Conservation (phyloP, 495 filamentous ascomycete species). For the Penicillium soppii region DNA sequence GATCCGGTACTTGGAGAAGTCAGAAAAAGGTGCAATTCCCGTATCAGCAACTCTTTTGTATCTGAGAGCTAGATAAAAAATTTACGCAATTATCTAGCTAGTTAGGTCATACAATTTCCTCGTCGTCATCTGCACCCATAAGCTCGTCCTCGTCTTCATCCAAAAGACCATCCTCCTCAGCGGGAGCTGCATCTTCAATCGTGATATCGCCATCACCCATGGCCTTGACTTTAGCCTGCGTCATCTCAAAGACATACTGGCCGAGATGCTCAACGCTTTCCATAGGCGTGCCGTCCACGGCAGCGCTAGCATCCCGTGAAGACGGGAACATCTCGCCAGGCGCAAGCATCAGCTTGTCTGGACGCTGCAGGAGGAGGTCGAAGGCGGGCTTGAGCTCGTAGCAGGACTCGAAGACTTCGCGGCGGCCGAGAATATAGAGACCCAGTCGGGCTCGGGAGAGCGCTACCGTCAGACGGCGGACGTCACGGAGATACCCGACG, state of each 20-base stretch:
- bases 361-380: constrained; percentile 64
- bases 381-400: constrained; percentile 88
- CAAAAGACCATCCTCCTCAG: constrained; percentile 43
- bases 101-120: constrained; percentile 37
- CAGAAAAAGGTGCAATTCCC: neutral
- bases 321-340: constrained; percentile 86
- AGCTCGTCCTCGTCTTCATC: constrained; percentile 47
- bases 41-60: neutral
- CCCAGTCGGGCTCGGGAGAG: constrained; percentile 90
- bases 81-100: neutral
- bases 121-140: constrained; percentile 36
- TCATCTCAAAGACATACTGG: constrained; percentile 98
- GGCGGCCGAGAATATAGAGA: constrained; percentile 88
- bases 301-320: constrained; percentile 54
- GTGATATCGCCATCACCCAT: constrained; percentile 46
- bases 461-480: constrained; percentile 93
- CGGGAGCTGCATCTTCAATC: constrained; percentile 32
- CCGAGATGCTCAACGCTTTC: constrained; percentile 91
- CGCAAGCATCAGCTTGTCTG: constrained; percentile 75
- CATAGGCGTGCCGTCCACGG: constrained; percentile 68
- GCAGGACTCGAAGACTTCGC: constrained; percentile 84
- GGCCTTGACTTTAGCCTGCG: constrained; percentile 72
- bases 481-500: constrained; percentile 91
- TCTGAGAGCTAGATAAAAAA: neutral
- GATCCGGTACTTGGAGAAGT: too few species aligned